Evolutionary conservation across 192 early-diverging fungal genomes (phyloP).

Genomic region (Kickxella alabastrina): DNA sequence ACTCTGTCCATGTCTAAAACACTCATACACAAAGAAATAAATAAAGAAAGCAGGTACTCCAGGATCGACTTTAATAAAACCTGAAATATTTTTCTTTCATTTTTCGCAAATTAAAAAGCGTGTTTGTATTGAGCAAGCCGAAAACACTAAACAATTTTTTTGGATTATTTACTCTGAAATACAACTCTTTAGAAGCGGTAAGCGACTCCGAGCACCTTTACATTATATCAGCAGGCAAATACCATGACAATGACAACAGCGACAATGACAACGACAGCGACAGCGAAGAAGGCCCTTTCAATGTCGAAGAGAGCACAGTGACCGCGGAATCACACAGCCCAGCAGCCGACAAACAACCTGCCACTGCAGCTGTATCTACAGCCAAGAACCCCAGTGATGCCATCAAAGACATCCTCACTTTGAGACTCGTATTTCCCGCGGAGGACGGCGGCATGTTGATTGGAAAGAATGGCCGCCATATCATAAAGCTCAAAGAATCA

Average conservation of each 20-base stretch:
- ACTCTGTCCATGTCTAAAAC: too few species aligned
- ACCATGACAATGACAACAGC: background rate
- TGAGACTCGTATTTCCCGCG: constrained; percentile 28
- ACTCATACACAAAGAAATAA: background rate
- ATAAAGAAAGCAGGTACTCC: background rate
- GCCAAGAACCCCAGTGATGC: too few species aligned
- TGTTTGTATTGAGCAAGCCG: background rate
- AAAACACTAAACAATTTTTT: background rate
- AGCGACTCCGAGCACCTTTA: background rate
- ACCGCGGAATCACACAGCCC: too few species aligned
- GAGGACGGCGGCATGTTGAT: constrained; percentile 50
- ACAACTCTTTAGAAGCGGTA: background rate
- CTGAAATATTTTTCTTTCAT: too few species aligned
- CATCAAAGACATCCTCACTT: background rate
- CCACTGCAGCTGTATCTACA: too few species aligned
- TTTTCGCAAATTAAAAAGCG: too few species aligned
- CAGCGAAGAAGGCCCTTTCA: background rate
- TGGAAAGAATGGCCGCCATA: constrained; percentile 42
- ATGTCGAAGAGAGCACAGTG: too few species aligned
- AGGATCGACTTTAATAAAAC: background rate
- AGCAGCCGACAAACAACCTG: too few species aligned
- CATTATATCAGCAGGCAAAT: background rate
- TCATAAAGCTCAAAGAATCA: constrained; percentile 43
- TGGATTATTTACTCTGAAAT: background rate
- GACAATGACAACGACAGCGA: background rate